Evolutionary conservation across 352 stramenopile genomes (phyloP), one percentile per base, ranked within the genome.

Genomic region (Globisporangium emineosum): DNA sequence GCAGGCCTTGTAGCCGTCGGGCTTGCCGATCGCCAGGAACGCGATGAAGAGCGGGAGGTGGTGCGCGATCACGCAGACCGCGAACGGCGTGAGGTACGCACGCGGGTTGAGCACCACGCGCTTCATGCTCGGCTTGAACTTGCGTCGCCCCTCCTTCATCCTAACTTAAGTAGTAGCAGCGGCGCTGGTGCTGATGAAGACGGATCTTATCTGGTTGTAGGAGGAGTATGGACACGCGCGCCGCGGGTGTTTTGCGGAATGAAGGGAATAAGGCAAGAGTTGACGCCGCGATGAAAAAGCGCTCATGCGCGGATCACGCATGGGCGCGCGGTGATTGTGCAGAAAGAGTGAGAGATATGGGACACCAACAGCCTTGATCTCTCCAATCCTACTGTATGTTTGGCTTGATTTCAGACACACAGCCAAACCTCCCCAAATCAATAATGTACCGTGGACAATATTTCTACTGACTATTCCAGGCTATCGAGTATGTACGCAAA

Each of bases 101-200:
- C 81, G 81, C 60, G 83, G 83, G 63, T 89, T 92, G n/a, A 92
- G 78, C 65, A 91, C 82, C 10, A 91, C 63, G 51, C 82, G 82
- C 70, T 88, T 88, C 29, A 91, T 49, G 42, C 59, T 47, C 23
- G 55, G 51, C 29, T 49, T 21, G 40, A 47, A 21, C 40, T 47
- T 47, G 15, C 17, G 56, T 25, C 37, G 37, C 37, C 17, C 15
- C 51, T 57, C 35, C 17, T 33, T 32, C 51, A 21, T 57, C 19
- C 3, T 21, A n/a, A 43, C 19, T 13, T 43, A 43, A 43, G 6
- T 43, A 43, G 17, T n/a, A n/a, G 15, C 33, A 13, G 10, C 10
- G 30, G 1, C 10, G 30, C 2, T 35, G 2, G 6, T 37, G 32
- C 32, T 37, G 32, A 43, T 13, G 9, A 4, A 5, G 17, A 17